Evolutionary conservation across 2,329 filamentous ascomycete genomes (phyloP).

Genomic region (Graphiopsis chlorocephala): DNA sequence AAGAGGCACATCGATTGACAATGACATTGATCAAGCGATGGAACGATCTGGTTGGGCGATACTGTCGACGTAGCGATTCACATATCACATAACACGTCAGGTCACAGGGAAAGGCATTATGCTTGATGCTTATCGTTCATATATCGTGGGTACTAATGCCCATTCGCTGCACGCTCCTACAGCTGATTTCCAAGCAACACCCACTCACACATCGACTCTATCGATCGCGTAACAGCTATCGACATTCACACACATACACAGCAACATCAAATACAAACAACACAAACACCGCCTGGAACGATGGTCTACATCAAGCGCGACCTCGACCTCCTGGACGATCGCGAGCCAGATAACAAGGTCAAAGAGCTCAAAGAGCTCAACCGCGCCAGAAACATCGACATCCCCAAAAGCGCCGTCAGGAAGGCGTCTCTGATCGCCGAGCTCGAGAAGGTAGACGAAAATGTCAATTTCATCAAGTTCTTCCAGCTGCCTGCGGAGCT

Average conservation of each 20-base stretch:
- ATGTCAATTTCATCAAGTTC: neutral
- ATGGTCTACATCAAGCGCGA: conserved; percentile 9
- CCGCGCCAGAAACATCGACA: neutral
- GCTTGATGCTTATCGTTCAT: neutral
- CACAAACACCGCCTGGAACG: neutral
- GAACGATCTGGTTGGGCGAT: neutral
- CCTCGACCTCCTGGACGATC: neutral
- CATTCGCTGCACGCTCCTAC: neutral
- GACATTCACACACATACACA: neutral
- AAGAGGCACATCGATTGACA: neutral
- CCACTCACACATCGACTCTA: neutral
- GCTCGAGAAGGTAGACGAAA: neutral
- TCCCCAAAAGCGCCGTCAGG: neutral
- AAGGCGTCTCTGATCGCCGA: conserved; percentile 1
- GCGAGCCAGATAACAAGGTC: neutral
- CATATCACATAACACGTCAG: neutral
- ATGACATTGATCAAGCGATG: neutral
- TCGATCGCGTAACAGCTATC: neutral
- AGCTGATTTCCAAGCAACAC: neutral
- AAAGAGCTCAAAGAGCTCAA: neutral
- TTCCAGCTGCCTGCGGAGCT: neutral
- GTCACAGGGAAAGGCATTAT: neutral
- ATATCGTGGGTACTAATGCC: neutral
- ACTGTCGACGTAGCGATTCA: neutral
- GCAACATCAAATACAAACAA: neutral